Evolutionary conservation across 2,329 filamentous ascomycete species (phyloP).

Genomic region (Chaetothyriales sp.): DNA sequence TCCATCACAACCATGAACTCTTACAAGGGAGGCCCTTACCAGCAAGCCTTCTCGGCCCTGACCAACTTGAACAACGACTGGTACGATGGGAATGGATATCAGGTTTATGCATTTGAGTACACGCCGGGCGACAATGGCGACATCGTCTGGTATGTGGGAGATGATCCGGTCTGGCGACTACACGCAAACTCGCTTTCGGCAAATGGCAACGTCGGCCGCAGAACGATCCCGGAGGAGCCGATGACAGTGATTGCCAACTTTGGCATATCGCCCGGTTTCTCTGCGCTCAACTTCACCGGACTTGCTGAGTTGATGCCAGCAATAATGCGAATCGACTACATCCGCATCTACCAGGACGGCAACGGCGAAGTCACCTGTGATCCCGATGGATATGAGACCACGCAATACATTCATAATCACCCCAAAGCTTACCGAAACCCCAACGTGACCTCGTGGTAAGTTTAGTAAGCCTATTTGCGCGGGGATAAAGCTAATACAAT

Average conservation of each 20-base stretch:
- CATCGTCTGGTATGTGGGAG: slow-evolving; percentile 54
- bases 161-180: slow-evolving; percentile 47
- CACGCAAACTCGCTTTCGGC: slow-evolving; percentile 45
- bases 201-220: slow-evolving; percentile 54
- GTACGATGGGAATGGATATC: slow-evolving; percentile 50
- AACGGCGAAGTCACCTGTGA: slow-evolving; percentile 49
- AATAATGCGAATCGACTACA: slow-evolving; percentile 52
- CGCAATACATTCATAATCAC: slow-evolving; percentile 49
- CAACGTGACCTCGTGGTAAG: slow-evolving; percentile 50
- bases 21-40: slow-evolving; percentile 47
- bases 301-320: slow-evolving; percentile 44
- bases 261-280: slow-evolving; percentile 54
- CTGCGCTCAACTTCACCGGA: slow-evolving; percentile 43
- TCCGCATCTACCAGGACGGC: slow-evolving; percentile 54
- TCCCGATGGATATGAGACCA: slow-evolving; percentile 51
- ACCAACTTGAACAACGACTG: slow-evolving; percentile 50
- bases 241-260: slow-evolving; percentile 54
- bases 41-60: slow-evolving; percentile 47
- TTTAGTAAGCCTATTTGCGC: slow-evolving; percentile 10
- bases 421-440: slow-evolving; percentile 45
- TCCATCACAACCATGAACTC: slow-evolving; percentile 41
- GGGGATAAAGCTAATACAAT: slow-evolving; percentile 7
- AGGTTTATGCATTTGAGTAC: slow-evolving; percentile 50
- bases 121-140: slow-evolving; percentile 43
- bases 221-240: slow-evolving; percentile 51